Evolutionary conservation across 768 basidiomycete species (phyloP).

Genomic region (Mycena polygramma): DNA sequence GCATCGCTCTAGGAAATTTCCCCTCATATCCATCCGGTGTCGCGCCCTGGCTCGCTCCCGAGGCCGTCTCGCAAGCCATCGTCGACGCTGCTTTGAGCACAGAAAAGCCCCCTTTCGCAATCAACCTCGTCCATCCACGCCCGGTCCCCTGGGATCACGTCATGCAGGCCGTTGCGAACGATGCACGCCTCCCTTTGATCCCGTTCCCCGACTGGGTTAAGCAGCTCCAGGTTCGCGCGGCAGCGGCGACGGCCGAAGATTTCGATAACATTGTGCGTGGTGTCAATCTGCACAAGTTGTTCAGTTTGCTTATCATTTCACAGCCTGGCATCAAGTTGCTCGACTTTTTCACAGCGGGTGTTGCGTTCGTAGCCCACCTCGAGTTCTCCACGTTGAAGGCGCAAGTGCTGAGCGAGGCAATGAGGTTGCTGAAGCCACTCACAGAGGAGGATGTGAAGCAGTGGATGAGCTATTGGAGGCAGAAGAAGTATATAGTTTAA

Average conservation of each 20-base stretch:
- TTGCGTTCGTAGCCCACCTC: background rate
- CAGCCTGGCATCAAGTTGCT: slow-evolving; percentile 25
- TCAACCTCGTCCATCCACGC: slow-evolving; percentile 56
- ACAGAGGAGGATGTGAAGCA: background rate
- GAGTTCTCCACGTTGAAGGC: slow-evolving; percentile 19
- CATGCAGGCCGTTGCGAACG: slow-evolving; percentile 42
- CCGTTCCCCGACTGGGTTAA: slow-evolving; percentile 48
- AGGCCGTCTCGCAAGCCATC: slow-evolving; percentile 49
- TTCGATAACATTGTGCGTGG: slow-evolving; percentile 48
- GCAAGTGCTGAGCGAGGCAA: slow-evolving; percentile 6
- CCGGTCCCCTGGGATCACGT: slow-evolving; percentile 47
- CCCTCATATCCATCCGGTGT: slow-evolving; percentile 35
- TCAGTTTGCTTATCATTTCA: background rate
- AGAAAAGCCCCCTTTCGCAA: slow-evolving; percentile 37
- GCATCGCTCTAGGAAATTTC: slow-evolving; percentile 34
- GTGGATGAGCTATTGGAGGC: slow-evolving; percentile 27
- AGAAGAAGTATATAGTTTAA: slow-evolving; percentile 10
- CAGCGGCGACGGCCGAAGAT: slow-evolving; percentile 42
- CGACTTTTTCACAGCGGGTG: slow-evolving; percentile 12
- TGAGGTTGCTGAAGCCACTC: slow-evolving; percentile 5
- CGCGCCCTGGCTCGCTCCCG: slow-evolving; percentile 53
- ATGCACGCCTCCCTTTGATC: slow-evolving; percentile 39
- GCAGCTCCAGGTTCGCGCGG: slow-evolving; percentile 42
- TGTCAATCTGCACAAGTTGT: background rate
- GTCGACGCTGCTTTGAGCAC: slow-evolving; percentile 48